Evolutionary conservation across 345 rosid species (phyloP).

Genomic region (Hibiscus tridactylites): DNA sequence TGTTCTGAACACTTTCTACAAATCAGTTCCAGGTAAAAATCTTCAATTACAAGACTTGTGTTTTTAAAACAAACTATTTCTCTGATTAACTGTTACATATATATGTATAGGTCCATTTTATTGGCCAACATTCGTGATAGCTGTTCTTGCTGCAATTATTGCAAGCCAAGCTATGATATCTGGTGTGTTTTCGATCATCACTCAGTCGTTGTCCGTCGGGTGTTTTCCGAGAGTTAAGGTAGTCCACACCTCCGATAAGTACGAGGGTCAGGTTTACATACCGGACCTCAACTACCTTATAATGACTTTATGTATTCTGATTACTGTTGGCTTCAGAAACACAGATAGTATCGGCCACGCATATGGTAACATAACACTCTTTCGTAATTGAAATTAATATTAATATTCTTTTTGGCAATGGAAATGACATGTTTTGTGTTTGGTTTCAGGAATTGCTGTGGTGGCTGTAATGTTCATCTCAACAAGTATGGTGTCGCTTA

Average conservation of each 20-base stretch:
- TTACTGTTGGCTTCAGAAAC: neutral
- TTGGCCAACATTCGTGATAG: neutral
- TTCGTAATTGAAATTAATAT: no score
- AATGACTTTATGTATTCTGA: neutral
- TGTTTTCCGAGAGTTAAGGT: neutral
- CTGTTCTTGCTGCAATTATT: neutral
- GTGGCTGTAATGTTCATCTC: neutral
- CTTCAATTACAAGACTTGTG: no score
- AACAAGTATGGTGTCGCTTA: neutral
- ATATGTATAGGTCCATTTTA: neutral
- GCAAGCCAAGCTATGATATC: conserved; percentile 1
- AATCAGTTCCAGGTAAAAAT: neutral
- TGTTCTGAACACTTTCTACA: neutral
- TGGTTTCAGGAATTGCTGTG: neutral
- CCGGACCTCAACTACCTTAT: neutral
- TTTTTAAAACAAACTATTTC: no score
- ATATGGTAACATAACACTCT: neutral
- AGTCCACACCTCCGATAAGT: neutral
- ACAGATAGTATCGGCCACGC: neutral
- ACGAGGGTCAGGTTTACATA: neutral
- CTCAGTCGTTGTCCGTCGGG: neutral
- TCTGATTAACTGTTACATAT: no score
- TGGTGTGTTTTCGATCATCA: neutral
- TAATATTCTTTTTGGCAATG: no score
- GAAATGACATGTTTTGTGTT: neutral